Evolutionary conservation across 352 stramenopile genomes (phyloP), one percentile per base, ranked within the genome.

Genomic region (Halophytophthora polymorphica): DNA sequence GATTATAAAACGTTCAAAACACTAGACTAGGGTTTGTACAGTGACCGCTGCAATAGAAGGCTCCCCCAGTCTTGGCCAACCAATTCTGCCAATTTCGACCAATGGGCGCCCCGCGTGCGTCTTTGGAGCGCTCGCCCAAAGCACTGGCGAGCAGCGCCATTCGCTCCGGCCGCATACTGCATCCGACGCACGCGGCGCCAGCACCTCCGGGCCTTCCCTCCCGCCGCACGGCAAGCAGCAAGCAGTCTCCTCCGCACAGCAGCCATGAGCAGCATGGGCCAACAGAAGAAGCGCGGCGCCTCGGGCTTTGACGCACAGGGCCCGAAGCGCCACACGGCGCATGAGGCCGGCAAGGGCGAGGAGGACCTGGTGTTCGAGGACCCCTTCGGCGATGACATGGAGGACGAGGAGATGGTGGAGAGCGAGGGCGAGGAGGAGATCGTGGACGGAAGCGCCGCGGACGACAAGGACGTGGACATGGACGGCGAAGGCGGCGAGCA

Each of bases 381-480:
- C 53, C 85, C 82, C 17, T 96, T 91, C 53, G 83, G 83, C 45
- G 88, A 97, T 49, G 83, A 95, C 55, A 71, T 93, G 53, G 86
- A 97, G 57, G 88, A 96, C 54, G 86, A 96, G 50, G 86, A 95
- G 50, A 91, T 96, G 77, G 69, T 96, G 45, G 86, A 93, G 50
- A 88, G 72, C 41, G 71, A 92, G 25, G 76, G 58, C 36, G 78
- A 93, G 28, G 74, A 97, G 33, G 71, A 89, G 33, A 62, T 74
- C 17, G 58, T 81, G 25, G 77, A 84, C 36, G 74, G 77, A 33
- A 60, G 81, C 18, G 50, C 50, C 11, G 44, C 69, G 28, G 49
- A 66, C 11, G 61, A 77, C 46, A 75, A 77, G 46, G 78, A 88
- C 19, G 76, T 90, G 29, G 82, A 90, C 18, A 69, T 86, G 34